These are phyloP conservation scores for Euphorbia corollata DNA, from an alignment of 441 rosid species.

Conservation along the genomic window DNA sequence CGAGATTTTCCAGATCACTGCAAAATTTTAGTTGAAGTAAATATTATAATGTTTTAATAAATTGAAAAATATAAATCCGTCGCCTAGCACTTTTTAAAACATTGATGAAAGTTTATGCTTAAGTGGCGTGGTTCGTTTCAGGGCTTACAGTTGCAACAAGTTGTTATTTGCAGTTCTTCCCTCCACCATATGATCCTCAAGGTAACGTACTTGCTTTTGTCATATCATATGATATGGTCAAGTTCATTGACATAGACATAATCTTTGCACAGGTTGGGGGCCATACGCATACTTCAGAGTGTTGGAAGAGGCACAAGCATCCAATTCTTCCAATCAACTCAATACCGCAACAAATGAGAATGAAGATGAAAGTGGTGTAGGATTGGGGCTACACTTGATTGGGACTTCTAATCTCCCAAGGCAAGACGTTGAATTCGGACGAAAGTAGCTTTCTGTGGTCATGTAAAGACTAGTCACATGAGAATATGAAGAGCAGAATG, in stretches of 20 bases:
- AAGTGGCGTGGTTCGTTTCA: slow-evolving; percentile 20
- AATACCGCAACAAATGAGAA: slow-evolving; percentile 22
- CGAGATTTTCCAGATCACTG: too few species aligned
- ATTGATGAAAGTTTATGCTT: too few species aligned
- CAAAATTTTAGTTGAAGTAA: too few species aligned
- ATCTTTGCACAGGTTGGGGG: slow-evolving; percentile 54
- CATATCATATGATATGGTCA: neutral
- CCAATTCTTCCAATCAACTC: slow-evolving; percentile 21
- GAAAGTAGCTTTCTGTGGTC: slow-evolving; percentile 17
- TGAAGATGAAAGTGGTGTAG: slow-evolving; percentile 27
- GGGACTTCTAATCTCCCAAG: slow-evolving; percentile 22
- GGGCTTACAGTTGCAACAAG: slow-evolving; percentile 51
- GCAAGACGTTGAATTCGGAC: slow-evolving; percentile 37
- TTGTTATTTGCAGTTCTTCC: slow-evolving; percentile 79
- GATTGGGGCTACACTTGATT: slow-evolving; percentile 42
- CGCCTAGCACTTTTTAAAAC: too few species aligned
- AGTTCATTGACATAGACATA: too few species aligned
- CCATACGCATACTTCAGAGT: slow-evolving; percentile 69
- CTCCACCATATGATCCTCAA: slow-evolving; percentile 59
- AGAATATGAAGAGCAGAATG: neutral
- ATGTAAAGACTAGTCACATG: neutral
- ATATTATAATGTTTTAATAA: too few species aligned
- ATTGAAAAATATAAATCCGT: too few species aligned
- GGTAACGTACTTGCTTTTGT: slow-evolving; percentile 26
- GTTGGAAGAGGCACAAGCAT: slow-evolving; percentile 36